These are phyloP conservation scores for Benincasa hispida DNA, from an alignment of 306 rosid genomes.

Conservation along the genomic window DNA sequence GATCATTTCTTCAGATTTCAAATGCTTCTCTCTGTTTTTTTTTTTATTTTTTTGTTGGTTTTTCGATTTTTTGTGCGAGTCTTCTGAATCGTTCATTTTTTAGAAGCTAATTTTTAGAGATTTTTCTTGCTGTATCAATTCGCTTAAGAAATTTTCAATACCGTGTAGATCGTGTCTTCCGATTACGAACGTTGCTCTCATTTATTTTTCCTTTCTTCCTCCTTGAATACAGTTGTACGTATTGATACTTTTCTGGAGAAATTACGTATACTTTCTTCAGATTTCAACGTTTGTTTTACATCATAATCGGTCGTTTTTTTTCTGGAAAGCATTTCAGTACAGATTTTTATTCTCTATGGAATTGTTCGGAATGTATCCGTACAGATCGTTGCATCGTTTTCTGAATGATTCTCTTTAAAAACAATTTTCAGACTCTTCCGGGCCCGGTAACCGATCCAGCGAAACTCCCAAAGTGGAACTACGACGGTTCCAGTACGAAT, in stretches of 20 bases:
- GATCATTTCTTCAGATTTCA: background rate
- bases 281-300: background rate
- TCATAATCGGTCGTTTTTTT: background rate
- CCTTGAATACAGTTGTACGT: background rate
- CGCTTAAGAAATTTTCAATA: background rate
- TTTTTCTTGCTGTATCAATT: background rate
- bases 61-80: background rate
- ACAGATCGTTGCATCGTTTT: background rate
- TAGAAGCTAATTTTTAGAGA: background rate
- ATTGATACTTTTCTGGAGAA: background rate
- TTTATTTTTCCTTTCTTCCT: background rate
- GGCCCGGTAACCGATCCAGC: slow-evolving; percentile 30
- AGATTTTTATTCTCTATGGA: background rate
- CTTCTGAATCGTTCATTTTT: background rate
- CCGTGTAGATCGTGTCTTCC: background rate
- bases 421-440: slow-evolving; percentile 22
- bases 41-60: background rate
- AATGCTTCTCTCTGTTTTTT: background rate
- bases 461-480: slow-evolving; percentile 43
- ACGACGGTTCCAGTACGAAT: slow-evolving; percentile 44
- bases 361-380: background rate
- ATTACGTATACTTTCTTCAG: background rate
- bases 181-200: background rate
- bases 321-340: background rate
- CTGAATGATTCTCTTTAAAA: background rate